Evolutionary conservation across 1,139 yeast species (phyloP).

Genomic region (Saccharomyces hybrid): DNA sequence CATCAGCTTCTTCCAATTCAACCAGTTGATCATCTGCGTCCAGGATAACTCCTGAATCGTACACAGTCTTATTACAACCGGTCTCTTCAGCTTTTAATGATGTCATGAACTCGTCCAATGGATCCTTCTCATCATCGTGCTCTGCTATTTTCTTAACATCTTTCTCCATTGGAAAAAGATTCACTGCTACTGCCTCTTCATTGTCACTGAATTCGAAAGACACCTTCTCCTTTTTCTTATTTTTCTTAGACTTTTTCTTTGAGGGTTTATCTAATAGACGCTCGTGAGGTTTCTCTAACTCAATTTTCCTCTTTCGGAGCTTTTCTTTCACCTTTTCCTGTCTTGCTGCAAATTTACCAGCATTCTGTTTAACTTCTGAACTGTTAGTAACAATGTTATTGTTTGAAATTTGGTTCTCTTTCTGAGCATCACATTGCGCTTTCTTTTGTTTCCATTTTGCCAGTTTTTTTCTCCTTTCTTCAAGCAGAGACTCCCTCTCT

Average conservation of each 20-base stretch:
- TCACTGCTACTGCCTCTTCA: slow-evolving; percentile 13
- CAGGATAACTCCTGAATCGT: slow-evolving; percentile 5
- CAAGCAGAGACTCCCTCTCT: slow-evolving; percentile 6
- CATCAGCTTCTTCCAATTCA: slow-evolving; percentile 3
- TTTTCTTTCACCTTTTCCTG: slow-evolving; percentile 36
- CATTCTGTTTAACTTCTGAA: slow-evolving; percentile 4
- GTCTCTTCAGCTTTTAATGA: slow-evolving; percentile 7
- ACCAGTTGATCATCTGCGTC: slow-evolving; percentile 12
- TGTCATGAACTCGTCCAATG: slow-evolving; percentile 30
- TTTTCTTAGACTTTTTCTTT: slow-evolving; percentile 5
- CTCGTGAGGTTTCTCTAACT: slow-evolving; percentile 4
- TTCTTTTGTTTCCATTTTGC: slow-evolving; percentile 36
- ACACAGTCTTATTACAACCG: too few relatives aligned
- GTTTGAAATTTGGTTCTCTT: slow-evolving; percentile 6
- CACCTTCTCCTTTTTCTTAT: slow-evolving; percentile 9
- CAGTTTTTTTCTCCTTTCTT: slow-evolving; percentile 32
- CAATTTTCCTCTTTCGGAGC: slow-evolving; percentile 37
- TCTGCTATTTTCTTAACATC: not conserved
- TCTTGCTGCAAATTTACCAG: slow-evolving; percentile 11
- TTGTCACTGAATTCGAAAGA: slow-evolving; percentile 30
- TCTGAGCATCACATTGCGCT: slow-evolving; percentile 23
- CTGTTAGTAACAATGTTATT: slow-evolving; percentile 12
- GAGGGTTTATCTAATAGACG: not conserved
- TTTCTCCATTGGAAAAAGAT: too few relatives aligned
- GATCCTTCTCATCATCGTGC: slow-evolving; percentile 11